Evolutionary conservation across 495 filamentous ascomycete species (phyloP).

Genomic region (Penicillium pulvis): DNA sequence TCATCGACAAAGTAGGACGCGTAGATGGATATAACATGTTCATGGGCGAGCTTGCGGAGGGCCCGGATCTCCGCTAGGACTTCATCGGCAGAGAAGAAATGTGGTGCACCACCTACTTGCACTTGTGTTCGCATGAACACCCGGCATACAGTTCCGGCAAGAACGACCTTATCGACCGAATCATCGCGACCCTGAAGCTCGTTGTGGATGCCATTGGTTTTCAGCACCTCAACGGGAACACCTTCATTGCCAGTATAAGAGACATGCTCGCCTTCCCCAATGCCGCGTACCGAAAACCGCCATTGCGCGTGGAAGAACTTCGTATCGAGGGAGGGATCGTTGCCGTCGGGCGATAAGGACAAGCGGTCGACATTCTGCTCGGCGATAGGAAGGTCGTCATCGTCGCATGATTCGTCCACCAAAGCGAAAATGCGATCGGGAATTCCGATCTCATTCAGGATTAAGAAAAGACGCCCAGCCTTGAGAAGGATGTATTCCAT

Average conservation of each 20-base stretch:
- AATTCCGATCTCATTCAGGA: constrained; percentile 75
- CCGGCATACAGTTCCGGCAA: constrained; percentile 40
- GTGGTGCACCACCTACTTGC: constrained; percentile 58
- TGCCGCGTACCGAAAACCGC: constrained; percentile 71
- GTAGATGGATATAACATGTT: constrained; percentile 79
- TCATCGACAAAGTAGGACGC: constrained; percentile 77
- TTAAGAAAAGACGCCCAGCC: constrained; percentile 78
- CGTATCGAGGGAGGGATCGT: constrained; percentile 64
- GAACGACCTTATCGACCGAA: constrained; percentile 69
- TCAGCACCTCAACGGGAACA: constrained; percentile 73
- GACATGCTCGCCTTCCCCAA: constrained; percentile 69
- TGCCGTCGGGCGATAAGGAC: constrained; percentile 55
- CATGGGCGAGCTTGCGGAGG: constrained; percentile 66
- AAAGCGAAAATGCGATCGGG: constrained; percentile 84
- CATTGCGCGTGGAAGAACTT: constrained; percentile 84
- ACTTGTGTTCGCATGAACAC: constrained; percentile 74
- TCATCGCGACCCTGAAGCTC: constrained; percentile 49
- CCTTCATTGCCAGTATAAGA: constrained; percentile 77
- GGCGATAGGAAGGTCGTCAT: constrained; percentile 82
- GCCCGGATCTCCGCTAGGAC: constrained; percentile 69
- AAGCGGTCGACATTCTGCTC: constrained; percentile 70
- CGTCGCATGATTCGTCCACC: constrained; percentile 85
- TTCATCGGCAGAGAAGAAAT: constrained; percentile 62
- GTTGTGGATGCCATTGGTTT: constrained; percentile 47
- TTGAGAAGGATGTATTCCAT: constrained; percentile 88